Base-by-base conservation (phyloP, 2,329 filamentous ascomycete genomes). In the Aspergillus sp. region DNA sequence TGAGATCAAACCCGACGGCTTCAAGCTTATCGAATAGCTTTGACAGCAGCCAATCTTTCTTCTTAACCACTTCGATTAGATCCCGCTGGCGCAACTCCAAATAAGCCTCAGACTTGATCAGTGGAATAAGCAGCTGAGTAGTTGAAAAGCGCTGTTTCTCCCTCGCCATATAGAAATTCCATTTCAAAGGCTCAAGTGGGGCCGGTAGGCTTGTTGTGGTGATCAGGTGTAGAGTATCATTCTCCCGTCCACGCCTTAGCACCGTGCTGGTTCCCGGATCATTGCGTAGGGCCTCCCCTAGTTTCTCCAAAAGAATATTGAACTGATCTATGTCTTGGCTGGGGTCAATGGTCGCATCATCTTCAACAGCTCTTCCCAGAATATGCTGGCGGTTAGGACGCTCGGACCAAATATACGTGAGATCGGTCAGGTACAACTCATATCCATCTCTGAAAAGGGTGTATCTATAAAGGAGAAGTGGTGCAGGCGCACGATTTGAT, bases 11-110 rank as follows among this genome's bases (percentile, higher is more conserved):
- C 5, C 83, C 82, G 42, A 83, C 79, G 1, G 78, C 75, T 64
- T 87, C 84, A 52, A 87, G 78, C 62, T 84, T 83, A 66, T 88
- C 85, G 25, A 86, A 77, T 21, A 88, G 73, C 58, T 83, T 86
- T 7, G 76, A 76, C 54, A 88, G 82, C 17, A 84, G 79, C 69
- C 80, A 84, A 67, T 88, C 86, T 68, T 88, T 88, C 27, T 83
- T 80, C 56, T 76, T 75, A 11, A 88, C 70, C 44, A 80, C 78
- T 4, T 79, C 71, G 17, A 86, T 70, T 5, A 88, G 75, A 21
- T 75, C 74, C 27, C 76, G 70, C 23, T 86, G 78, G 36, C 83
- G 81, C 36, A 74, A 72, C 59, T 81, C 78, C 59, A 82, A 78
- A 2, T 74, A 74, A 32, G 80, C 76, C 17, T 82, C 80, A 21